These are phyloP conservation scores for Verticillium alfalfae DNA, from an alignment of 2,329 filamentous ascomycete genomes.

Conservation along the genomic window DNA sequence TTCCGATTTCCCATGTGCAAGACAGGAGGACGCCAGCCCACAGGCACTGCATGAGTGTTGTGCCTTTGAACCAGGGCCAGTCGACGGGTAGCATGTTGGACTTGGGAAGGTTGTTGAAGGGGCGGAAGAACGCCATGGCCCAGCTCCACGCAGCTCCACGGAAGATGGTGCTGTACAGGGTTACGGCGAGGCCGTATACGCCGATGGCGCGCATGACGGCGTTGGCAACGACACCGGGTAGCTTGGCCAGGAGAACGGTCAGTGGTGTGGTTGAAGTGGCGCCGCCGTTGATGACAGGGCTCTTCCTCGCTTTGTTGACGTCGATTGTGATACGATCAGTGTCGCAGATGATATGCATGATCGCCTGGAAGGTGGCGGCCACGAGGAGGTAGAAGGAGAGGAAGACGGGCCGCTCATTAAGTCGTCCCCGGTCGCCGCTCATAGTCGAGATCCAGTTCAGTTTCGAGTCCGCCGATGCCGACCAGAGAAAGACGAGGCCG, in stretches of 20 bases:
- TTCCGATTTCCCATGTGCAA: constrained; percentile 71
- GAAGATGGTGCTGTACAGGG: constrained; percentile 59
- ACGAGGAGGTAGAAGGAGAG: constrained; percentile 65
- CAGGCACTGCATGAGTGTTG: constrained; percentile 49
- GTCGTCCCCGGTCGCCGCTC: constrained; percentile 63
- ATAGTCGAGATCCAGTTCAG: constrained; percentile 70
- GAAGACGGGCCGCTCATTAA: constrained; percentile 86
- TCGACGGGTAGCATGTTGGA: constrained; percentile 55
- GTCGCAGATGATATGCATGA: constrained; percentile 66
- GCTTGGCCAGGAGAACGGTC: constrained; percentile 26
- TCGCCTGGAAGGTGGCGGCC: constrained; percentile 64
- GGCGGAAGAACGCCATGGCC: constrained; percentile 63
- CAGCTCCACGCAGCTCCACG: constrained; percentile 62
- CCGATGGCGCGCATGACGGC: constrained; percentile 33
- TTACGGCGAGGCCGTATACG: constrained; percentile 37
- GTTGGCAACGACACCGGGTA: constrained; percentile 32
- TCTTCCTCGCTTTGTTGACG: constrained; percentile 13
- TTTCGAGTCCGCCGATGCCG: constrained; percentile 51
- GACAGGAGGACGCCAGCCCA: constrained; percentile 62
- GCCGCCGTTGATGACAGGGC: constrained; percentile 3
- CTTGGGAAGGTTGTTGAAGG: constrained; percentile 71
- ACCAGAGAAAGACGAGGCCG: constrained; percentile 75
- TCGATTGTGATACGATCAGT: constrained; percentile 60
- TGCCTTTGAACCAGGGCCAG: constrained; percentile 12
- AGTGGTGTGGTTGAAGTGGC: constrained; percentile 12